phyloP scores from a whole-genome alignment of 805 yeast species.

The Candida incommunis region DNA sequence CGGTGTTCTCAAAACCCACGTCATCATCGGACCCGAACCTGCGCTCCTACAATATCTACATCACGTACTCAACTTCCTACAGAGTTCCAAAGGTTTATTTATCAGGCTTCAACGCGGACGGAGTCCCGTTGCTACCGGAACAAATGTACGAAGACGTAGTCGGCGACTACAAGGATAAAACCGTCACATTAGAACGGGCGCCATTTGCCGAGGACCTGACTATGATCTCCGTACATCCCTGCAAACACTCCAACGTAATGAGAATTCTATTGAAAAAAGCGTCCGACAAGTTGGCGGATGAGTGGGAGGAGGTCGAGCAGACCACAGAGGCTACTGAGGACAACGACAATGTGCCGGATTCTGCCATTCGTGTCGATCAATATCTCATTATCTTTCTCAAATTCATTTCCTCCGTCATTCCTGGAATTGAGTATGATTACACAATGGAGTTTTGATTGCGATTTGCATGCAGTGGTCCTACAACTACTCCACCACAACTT shows the following conservation, averaged over 20 bases:
- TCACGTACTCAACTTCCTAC: conserved; percentile 86
- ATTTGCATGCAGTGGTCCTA: neutral
- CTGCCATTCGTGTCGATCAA: conserved; percentile 71
- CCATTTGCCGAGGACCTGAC: conserved; percentile 71
- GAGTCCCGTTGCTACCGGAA: conserved; percentile 72
- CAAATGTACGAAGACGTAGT: conserved; percentile 93
- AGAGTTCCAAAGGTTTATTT: conserved; percentile 91
- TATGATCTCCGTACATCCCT: conserved; percentile 84
- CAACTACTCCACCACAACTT: neutral
- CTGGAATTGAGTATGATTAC: conserved; percentile 93
- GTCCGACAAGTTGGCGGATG: conserved; percentile 23
- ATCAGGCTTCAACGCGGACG: conserved; percentile 73
- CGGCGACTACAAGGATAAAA: conserved; percentile 83
- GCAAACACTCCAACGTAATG: conserved; percentile 93
- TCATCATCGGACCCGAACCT: conserved; percentile 2
- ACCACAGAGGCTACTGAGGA: conserved; percentile 25
- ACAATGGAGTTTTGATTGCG: conserved; percentile 85
- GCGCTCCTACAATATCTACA: conserved; percentile 67
- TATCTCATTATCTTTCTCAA: conserved; percentile 80
- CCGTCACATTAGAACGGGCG: conserved; percentile 88
- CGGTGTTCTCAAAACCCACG: conserved; percentile 10
- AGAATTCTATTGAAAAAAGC: conserved; percentile 69
- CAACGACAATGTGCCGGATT: conserved; percentile 45
- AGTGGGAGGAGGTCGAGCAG: conserved; percentile 9
- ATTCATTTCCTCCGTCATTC: conserved; percentile 92